Percentiles rank a stretch among this genome's conserved stretches.
Evolutionary conservation across 768 basidiomycete species (phyloP).

Genomic region (Xanthoconium stramineum): DNA sequence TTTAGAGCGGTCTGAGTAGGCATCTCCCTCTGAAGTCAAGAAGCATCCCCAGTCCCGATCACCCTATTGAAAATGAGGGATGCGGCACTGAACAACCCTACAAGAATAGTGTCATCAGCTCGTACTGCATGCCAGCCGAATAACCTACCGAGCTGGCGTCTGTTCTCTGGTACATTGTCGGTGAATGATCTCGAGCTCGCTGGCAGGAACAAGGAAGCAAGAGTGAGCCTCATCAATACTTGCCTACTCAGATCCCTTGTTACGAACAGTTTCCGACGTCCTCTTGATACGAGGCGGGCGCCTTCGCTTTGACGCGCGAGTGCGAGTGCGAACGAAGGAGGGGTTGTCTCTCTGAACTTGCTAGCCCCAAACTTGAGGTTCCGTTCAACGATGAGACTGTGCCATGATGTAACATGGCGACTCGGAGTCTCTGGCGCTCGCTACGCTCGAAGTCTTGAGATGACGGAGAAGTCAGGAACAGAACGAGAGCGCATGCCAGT

Average conservation of each 20-base stretch:
- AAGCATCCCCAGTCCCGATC: conserved; percentile 62
- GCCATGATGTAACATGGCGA: neutral
- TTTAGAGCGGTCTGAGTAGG: conserved; percentile 1
- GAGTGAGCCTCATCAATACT: neutral
- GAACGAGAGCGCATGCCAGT: too few species aligned
- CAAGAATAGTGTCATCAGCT: neutral
- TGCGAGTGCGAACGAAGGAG: conserved; percentile 9
- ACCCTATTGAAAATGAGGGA: conserved; percentile 73
- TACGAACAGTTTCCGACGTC: conserved; percentile 16
- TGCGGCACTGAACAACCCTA: conserved; percentile 43
- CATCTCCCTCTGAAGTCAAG: neutral
- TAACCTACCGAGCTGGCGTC: conserved; percentile 48
- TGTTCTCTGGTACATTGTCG: conserved; percentile 46
- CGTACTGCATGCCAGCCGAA: conserved; percentile 1
- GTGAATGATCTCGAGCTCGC: conserved; percentile 16
- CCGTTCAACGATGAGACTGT: neutral
- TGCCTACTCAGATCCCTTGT: too few species aligned
- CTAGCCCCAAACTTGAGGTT: neutral
- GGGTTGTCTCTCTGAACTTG: conserved; percentile 18
- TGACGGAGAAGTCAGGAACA: too few species aligned
- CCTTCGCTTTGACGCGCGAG: neutral
- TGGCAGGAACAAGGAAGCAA: neutral
- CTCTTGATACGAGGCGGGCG: neutral
- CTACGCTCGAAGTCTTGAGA: too few species aligned
- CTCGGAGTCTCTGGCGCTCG: too few species aligned